phyloP scores from a whole-genome alignment of 1,139 yeast genomes.

The Diutina sp. region DNA sequence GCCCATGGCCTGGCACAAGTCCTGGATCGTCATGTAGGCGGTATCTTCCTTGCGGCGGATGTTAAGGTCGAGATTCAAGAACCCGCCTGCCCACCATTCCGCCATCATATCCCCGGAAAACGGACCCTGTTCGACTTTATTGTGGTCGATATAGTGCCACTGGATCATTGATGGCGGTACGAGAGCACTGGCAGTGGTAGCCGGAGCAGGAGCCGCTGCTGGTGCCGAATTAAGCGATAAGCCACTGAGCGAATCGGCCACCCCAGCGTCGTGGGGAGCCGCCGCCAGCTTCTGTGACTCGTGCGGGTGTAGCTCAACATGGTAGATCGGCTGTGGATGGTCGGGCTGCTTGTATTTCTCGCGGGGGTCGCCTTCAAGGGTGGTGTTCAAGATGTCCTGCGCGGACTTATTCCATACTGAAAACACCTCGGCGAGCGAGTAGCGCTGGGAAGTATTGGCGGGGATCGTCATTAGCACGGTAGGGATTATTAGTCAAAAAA shows the following conservation, averaged over 20 bases:
- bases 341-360: background rate
- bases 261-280: background rate
- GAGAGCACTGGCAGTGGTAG: background rate
- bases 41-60: slow-evolving; percentile 43
- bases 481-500: too few relatives aligned
- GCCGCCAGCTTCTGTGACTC: background rate
- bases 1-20: slow-evolving; percentile 32
- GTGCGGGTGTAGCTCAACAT: background rate
- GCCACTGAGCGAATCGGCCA: background rate
- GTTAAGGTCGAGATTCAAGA: slow-evolving; percentile 41
- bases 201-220: background rate
- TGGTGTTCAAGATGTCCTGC: background rate
- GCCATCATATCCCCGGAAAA: slow-evolving; percentile 69
- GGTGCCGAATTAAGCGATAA: background rate
- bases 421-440: slow-evolving; percentile 2
- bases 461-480: background rate
- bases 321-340: background rate
- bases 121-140: slow-evolving; percentile 70
- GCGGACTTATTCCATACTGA: background rate
- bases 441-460: background rate
- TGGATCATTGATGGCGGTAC: slow-evolving; percentile 29
- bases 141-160: slow-evolving; percentile 68
- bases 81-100: slow-evolving; percentile 57
- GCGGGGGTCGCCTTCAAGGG: background rate
- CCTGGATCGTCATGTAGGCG: slow-evolving; percentile 26